Percentiles rank a stretch among this genome's conserved stretches.
phyloP scores from a whole-genome alignment of 2,329 filamentous ascomycete species.

The Phyllosticta paracitricarpa region DNA sequence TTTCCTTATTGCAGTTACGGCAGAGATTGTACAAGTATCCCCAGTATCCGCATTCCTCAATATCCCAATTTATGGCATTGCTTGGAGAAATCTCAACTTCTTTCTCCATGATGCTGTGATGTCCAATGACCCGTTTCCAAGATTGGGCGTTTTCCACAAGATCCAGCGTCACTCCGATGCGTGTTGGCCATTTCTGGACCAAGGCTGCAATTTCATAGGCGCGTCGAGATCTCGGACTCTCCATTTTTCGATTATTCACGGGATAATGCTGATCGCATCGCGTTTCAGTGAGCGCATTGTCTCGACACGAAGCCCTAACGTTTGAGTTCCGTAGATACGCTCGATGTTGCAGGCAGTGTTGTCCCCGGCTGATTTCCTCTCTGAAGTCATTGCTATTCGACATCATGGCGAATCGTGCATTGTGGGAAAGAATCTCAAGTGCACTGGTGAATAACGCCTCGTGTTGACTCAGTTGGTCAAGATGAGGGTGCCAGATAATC shows the following conservation, averaged over 20 bases:
- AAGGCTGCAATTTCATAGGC: constrained; percentile 14
- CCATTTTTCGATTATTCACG: neutral
- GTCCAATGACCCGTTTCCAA: neutral
- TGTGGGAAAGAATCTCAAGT: constrained; percentile 5
- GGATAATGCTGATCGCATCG: constrained; percentile 13
- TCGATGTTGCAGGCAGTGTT: constrained; percentile 17
- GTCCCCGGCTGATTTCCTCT: constrained; percentile 21
- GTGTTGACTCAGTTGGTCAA: constrained; percentile 24
- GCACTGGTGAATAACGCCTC: constrained; percentile 13
- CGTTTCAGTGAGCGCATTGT: constrained; percentile 17
- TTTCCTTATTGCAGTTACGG: neutral
- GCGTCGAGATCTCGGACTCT: constrained; percentile 12
- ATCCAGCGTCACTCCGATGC: neutral
- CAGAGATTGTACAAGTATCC: constrained; percentile 1
- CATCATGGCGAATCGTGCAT: constrained; percentile 28
- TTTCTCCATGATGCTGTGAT: too few species aligned
- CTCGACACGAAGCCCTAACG: constrained; percentile 22
- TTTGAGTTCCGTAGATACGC: constrained; percentile 21
- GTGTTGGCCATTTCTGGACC: neutral
- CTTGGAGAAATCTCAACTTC: too few species aligned
- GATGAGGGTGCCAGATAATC: constrained; percentile 27
- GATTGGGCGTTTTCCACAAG: neutral
- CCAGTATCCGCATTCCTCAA: neutral
- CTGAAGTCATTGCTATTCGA: constrained; percentile 19
- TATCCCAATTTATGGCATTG: neutral